These are phyloP conservation scores for Buxus sempervirens DNA, from an alignment of 164 flowering plant genomes.

Conservation along the genomic window DNA sequence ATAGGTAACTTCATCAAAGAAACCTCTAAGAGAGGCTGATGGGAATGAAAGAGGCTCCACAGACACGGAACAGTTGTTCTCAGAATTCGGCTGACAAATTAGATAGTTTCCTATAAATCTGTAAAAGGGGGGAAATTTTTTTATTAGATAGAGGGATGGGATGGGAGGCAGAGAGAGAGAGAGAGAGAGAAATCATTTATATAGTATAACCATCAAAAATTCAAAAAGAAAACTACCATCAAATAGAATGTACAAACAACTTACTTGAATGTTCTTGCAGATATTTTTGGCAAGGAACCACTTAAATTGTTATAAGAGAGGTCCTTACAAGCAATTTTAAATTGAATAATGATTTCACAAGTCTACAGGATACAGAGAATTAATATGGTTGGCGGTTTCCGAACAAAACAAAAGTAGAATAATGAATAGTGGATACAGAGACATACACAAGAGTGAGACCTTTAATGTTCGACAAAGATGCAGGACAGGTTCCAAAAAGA, in stretches of 20 bases:
- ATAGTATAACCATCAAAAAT: not conserved
- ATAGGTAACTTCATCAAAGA: not conserved
- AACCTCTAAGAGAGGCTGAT: conserved; percentile 65
- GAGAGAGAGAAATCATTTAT: not conserved
- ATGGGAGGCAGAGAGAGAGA: no score
- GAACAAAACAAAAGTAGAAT: not conserved
- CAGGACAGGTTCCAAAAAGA: conserved; percentile 75
- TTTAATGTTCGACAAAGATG: conserved; percentile 54
- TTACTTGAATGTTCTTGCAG: conserved; percentile 93
- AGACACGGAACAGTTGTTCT: conserved; percentile 65
- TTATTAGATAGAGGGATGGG: no score
- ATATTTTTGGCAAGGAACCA: conserved; percentile 82
- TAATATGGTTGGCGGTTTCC: not conserved
- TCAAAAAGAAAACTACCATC: not conserved
- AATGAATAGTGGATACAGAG: conserved; percentile 8
- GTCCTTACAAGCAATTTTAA: conserved; percentile 49
- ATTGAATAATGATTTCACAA: conserved; percentile 1
- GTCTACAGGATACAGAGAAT: not conserved
- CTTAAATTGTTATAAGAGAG: conserved; percentile 89
- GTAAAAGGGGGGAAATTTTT: no score
- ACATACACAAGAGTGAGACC: no score
- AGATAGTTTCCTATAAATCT: conserved; percentile 83
- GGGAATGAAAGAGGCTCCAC: conserved; percentile 76
- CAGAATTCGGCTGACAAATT: conserved; percentile 58
- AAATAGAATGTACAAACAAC: conserved; percentile 7